Conservation (phyloP, 345 rosid species). For the Arabidopsis suecica region DNA sequence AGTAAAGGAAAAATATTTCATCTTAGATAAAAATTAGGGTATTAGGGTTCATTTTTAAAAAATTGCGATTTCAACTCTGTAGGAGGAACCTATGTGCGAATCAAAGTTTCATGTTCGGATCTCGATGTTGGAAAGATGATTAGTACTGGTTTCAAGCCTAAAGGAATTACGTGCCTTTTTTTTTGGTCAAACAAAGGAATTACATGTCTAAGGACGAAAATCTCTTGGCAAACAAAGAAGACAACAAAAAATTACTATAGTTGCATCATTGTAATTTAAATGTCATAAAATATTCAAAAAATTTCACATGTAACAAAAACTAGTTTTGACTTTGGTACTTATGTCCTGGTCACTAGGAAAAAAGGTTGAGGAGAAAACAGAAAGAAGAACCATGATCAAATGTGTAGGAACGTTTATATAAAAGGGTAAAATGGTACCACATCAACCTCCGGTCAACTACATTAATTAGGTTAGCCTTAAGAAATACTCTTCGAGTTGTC, state of each 20-base stretch:
- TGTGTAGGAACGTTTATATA: constrained; percentile 25
- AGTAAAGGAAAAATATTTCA: neutral
- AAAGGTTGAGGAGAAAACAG: neutral
- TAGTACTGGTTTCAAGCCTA: neutral
- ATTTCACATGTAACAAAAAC: neutral
- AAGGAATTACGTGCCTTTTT: neutral
- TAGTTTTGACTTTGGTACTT: neutral
- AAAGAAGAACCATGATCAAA: constrained; percentile 11
- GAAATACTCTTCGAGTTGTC: constrained; percentile 29
- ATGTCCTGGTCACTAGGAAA: neutral
- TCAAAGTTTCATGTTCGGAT: neutral
- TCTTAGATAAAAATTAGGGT: neutral
- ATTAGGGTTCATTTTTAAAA: neutral
- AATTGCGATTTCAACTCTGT: neutral
- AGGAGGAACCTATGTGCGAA: neutral
- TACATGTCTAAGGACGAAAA: neutral
- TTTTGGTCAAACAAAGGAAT: neutral
- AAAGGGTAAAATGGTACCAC: constrained; percentile 29
- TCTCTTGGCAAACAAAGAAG: neutral
- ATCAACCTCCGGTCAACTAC: constrained; percentile 21
- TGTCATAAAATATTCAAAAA: neutral
- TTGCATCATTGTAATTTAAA: neutral
- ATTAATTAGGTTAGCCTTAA: constrained; percentile 29
- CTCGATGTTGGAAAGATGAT: neutral
- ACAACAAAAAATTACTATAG: neutral